Conservation (phyloP, 441 rosid genomes). For the Omphalea diandra region DNA sequence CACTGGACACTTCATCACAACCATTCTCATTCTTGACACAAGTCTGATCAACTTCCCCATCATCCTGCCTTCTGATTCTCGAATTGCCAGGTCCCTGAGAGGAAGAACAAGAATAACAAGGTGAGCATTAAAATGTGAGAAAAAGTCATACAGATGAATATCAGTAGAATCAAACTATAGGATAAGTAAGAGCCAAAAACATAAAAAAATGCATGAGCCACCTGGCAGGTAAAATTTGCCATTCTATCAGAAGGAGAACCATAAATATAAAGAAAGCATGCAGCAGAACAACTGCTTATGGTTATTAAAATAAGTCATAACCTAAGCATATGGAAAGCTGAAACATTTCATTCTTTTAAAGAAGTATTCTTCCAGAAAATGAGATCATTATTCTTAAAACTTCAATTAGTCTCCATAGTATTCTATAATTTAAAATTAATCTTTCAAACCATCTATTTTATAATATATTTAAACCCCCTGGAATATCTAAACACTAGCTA, state of each 20-base stretch:
- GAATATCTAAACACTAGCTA: too few relatives aligned
- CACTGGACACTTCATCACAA: constrained; percentile 25
- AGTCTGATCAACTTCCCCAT: constrained; percentile 33
- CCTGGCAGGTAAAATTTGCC: background rate
- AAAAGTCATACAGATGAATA: background rate
- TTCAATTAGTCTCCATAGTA: background rate
- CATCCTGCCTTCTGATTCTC: constrained; percentile 41
- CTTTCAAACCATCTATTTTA: background rate
- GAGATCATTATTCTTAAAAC: background rate
- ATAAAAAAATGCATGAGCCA: background rate
- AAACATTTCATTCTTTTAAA: background rate
- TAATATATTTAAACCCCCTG: too few relatives aligned
- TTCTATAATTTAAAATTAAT: constrained; percentile 4
- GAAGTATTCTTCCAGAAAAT: background rate
- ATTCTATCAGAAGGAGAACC: background rate
- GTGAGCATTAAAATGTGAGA: background rate
- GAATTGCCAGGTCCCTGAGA: constrained; percentile 44
- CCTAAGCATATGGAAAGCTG: background rate
- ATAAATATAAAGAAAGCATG: background rate
- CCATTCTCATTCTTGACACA: constrained; percentile 25
- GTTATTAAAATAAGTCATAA: background rate
- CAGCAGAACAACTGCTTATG: background rate
- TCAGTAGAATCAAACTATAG: background rate
- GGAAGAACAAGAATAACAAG: background rate
- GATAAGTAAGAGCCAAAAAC: background rate